phyloP scores from a whole-genome alignment of 148 eudicot genomes.

The Rhododendron vialii region DNA sequence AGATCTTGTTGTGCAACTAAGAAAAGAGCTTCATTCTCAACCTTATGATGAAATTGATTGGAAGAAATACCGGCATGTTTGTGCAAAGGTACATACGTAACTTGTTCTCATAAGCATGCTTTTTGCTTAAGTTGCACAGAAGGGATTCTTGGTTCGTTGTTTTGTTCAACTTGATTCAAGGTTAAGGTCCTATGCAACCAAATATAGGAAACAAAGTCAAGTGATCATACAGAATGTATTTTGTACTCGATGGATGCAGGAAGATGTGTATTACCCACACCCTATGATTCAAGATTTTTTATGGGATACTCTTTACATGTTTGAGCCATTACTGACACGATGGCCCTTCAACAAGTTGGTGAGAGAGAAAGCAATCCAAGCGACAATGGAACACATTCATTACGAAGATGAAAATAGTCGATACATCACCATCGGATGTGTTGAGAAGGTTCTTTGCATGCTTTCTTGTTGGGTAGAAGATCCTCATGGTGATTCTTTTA shows the following conservation, averaged over 20 bases:
- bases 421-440: constrained; percentile 17
- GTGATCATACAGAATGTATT: background rate
- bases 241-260: background rate
- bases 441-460: constrained; percentile 20
- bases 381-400: constrained; percentile 19
- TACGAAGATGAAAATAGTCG: constrained; percentile 27
- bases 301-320: constrained; percentile 19
- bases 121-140: too few species aligned
- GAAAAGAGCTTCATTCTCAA: constrained; percentile 34
- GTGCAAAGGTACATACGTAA: constrained; percentile 23
- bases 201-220: background rate
- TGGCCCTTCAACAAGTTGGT: constrained; percentile 21
- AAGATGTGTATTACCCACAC: constrained; percentile 17
- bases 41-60: constrained; percentile 34
- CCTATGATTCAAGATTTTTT: constrained; percentile 16
- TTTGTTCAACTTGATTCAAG: background rate
- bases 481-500: constrained; percentile 27
- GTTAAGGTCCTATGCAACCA: background rate
- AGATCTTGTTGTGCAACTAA: constrained; percentile 23
- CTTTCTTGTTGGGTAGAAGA: constrained; percentile 34
- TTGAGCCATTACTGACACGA: constrained; percentile 16
- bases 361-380: constrained; percentile 16
- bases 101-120: too few species aligned
- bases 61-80: constrained; percentile 28
- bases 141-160: background rate